Evolutionary conservation across 805 yeast species (phyloP), one percentile per base, ranked within the genome.

Genomic region (Lipomyces oligophaga): DNA sequence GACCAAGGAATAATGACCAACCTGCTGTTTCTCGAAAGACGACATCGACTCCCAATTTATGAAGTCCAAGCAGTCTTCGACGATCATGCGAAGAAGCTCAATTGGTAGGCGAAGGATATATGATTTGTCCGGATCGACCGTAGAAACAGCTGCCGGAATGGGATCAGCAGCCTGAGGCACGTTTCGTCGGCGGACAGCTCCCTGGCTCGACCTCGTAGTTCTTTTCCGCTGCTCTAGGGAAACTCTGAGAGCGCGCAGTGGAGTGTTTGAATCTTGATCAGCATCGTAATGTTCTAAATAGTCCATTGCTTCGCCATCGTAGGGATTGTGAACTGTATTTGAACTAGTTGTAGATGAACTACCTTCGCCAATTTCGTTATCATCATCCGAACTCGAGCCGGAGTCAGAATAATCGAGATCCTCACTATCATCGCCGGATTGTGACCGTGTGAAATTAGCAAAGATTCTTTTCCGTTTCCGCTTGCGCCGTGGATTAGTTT

Each of bases 361-460:
- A 5, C 6, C 24, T n/a, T 6, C 13, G 38, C 13, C 8, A 20
- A n/a, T 10, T 39, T 35, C 44, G 30, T 20, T 37, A 6, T 25
- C 43, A 13, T 11, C 4, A 7, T 28, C 43, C 20, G 16, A 26
- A 15, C 6, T 11, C 16, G 7, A 2, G 20, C 38, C 41, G 8
- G 19, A 21, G 15, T 50, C 51, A 11, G 27, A 20, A 16, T 43
- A 51, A 21, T 51, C 54, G 13, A 5, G 25, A 25, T 51, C 55
- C 27, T 43, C 54, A 22, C 19, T 44, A 34, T 51, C 54, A 19
- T 51, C 55, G 13, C 55, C 55, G 7, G 55, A 51, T 13, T 19
- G 41, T 13, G 55, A 47, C 41, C 35, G 20, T 26, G 30, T 13
- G 13, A 13, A 26, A 26, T 26, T 10, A 10, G 11, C 30, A 26